Percentiles rank a stretch among this genome's conserved stretches.
These are phyloP conservation scores for Ceratocystis albifundus DNA, from an alignment of 2,329 filamentous ascomycete genomes.

Conservation along the genomic window DNA sequence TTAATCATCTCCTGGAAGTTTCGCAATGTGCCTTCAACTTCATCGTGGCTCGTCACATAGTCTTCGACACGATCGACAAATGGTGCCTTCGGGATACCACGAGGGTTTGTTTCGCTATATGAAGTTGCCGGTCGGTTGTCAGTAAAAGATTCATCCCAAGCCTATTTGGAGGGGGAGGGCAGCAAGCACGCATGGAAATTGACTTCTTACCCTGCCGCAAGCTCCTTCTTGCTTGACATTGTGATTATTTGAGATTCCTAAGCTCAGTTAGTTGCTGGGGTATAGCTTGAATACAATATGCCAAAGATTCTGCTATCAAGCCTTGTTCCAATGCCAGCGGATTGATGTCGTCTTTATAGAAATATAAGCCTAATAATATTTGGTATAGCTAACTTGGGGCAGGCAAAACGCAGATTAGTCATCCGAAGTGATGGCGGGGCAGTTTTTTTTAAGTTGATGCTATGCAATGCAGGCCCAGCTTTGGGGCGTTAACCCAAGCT, in stretches of 20 bases:
- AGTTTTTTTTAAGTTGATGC: conserved; percentile 11
- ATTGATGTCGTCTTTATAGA: neutral
- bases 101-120: conserved; percentile 54
- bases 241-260: neutral
- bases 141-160: no score
- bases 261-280: neutral
- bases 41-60: conserved; percentile 65
- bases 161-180: neutral
- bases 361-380: neutral
- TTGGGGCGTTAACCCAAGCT: neutral
- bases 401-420: conserved; percentile 14
- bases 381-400: neutral
- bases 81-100: conserved; percentile 71
- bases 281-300: neutral
- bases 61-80: conserved; percentile 85
- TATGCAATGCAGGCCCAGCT: neutral
- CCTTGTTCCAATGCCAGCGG: neutral
- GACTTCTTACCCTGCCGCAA: conserved; percentile 21
- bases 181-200: neutral
- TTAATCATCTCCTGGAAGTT: conserved; percentile 91
- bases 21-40: conserved; percentile 69
- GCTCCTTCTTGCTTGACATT: conserved; percentile 21
- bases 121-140: neutral
- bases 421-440: conserved; percentile 14
- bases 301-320: neutral